Base-by-base conservation (phyloP, 352 stramenopile species). In the Pythium oligandrum region DNA sequence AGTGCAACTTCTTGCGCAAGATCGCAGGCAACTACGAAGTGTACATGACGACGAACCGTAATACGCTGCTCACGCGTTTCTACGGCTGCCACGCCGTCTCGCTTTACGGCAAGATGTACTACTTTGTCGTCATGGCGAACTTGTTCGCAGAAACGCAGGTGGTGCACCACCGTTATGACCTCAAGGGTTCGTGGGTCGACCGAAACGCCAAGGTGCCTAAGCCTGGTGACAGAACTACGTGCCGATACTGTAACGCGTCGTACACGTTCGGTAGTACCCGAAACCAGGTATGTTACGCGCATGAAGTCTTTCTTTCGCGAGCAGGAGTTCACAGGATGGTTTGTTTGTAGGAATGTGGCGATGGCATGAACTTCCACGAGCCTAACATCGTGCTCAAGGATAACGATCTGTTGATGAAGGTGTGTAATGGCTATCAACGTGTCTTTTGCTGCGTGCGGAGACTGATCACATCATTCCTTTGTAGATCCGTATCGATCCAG, bases 111-210 rank as follows among this genome's bases (percentile, higher is more conserved):
- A 92, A 95, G 44, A 92, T 88, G 70, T 96, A 95, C 70, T 93
- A 91, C 65, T 97, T 97, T 55, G 86, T 97, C 17, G 89, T 97
- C 33, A 97, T 97, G 89, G 83, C 72, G 10, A 97, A 97, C 47
- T 51, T 97, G 44, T 96, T 97, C 61, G 70, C 77, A 2, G 83
- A 93, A 39, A 94, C 79, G 6, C 81, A 91, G 51, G 80, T 86
- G 35, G 80, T 96, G 9, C 86, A 97, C 58, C 83, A 92, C 57
- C 79, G 83, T 3, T 97, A 96, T 61, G 89, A 97, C 59, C 91
- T 97, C 53, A 97, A 97, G 69, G 89, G 89, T 31, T 93, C 78
- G 31, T 96, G 86, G 85, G 78, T 96, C 36, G 81, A 93, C 53
- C 75, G 85, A 7, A 93, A 93, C 59, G 85, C 85, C 0, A 90